Evolutionary conservation across 805 yeast genomes (phyloP), one percentile per base, ranked within the genome.

Genomic region (Groenewaldozyma salmanticensis): DNA sequence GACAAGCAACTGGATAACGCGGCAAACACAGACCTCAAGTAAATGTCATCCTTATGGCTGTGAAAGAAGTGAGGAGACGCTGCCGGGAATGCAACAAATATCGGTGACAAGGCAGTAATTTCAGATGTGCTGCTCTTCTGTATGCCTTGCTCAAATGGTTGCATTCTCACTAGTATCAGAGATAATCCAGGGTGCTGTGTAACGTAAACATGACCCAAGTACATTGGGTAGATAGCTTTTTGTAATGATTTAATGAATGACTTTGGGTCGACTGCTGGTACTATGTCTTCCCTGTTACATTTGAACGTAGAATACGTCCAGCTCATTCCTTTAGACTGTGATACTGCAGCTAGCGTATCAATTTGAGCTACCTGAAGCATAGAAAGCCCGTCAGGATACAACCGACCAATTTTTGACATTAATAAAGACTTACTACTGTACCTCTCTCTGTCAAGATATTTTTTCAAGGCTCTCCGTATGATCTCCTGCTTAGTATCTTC

Each of bases 31-130:
- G 80, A 62, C 33, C 70, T 67, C 0, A 77, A 58, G 2, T 74
- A 71, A 1, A 66, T 52, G 49, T 72, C 74, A 4, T 59, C 60
- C 5, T 65, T 66, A 5, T 59, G 52, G 0, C 80, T 64, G 54
- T 81, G 86, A 11, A 82, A 72, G 2, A 82, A 55, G 49, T 74
- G 72, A 1, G 86, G 79, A 2, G 88, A 77, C 40, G 79, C 77
- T 45, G 68, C 49, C 0, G 90, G 88, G 1, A 83, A 62, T 0
- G 79, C 84, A 13, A 84, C 52, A 49, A 79, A 82, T 46, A 70
- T 74, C 0, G 92, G 81, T 44, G 64, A 71, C 43, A 77, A 66
- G 0, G 86, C 43, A 31, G 74, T 0, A 70, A 46, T 4, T 13
- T 43, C 21, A 15, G 39, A 22, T 2, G 39, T 29, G 4, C 5